Evolutionary conservation across 2,329 filamentous ascomycete genomes (phyloP).

Genomic region (Colletotrichum liriopes): DNA sequence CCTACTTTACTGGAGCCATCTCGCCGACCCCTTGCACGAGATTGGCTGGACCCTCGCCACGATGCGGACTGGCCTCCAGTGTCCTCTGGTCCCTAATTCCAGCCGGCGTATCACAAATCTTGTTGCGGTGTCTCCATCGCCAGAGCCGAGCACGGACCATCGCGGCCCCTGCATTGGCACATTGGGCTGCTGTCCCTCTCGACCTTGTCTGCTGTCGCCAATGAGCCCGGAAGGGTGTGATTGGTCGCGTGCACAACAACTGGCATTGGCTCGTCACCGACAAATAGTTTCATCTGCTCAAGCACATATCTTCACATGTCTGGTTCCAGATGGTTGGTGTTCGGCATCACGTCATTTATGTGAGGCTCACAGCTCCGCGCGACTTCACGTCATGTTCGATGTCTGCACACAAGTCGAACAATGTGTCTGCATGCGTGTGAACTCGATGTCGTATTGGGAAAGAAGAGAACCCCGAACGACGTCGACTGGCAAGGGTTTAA

Average conservation of each 20-base stretch:
- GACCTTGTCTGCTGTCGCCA: conserved; percentile 5
- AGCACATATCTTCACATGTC: background rate
- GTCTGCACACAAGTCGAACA: background rate
- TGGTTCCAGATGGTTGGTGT: background rate
- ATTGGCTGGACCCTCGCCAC: background rate
- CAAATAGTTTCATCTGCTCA: background rate
- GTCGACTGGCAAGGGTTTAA: background rate
- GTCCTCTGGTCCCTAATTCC: conserved; percentile 6
- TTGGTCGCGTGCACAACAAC: conserved; percentile 16
- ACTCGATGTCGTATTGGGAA: background rate
- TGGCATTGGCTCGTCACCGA: background rate
- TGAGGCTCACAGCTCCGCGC: background rate
- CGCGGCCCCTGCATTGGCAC: conserved; percentile 33
- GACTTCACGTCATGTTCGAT: background rate
- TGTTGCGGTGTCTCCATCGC: conserved; percentile 26
- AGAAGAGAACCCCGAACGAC: background rate
- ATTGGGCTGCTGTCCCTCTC: conserved; percentile 2
- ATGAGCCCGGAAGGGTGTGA: conserved; percentile 9
- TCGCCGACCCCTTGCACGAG: background rate
- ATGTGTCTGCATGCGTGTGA: background rate
- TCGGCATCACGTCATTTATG: background rate
- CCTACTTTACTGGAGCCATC: background rate
- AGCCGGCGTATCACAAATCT: conserved; percentile 23
- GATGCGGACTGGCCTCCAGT: background rate
- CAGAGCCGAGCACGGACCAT: conserved; percentile 26